Base-by-base conservation (phyloP, 2,329 filamentous ascomycete species). In the Cyphellophora europaea region DNA sequence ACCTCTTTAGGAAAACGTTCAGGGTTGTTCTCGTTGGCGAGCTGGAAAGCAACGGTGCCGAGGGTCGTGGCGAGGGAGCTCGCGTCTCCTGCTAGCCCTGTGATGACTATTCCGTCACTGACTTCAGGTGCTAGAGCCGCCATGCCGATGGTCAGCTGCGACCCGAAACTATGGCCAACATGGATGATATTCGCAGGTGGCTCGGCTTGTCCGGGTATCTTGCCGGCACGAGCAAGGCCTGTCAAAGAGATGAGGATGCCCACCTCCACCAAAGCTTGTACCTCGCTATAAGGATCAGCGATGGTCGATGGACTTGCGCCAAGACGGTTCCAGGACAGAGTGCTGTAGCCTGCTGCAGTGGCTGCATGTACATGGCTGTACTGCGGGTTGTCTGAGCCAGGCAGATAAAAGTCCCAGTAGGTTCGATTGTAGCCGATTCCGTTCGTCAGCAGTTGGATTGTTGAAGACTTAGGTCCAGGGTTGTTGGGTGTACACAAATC, bases 31-130 rank as follows among this genome's bases (percentile, higher is more conserved):
- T 30, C 29, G 27, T 37, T 38, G 2, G 62, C 53, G 25, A 71
- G 63, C 4, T 42, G 42, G 13, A 44, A 30, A 15, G 18, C 32
- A 4, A 33, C 28, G 23, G 32, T 37, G 19, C 39, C 40, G 35
- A 48, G 33, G 53, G 43, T 57, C 10, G 54, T 52, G 1, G 53
- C 30, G 8, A 66, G 36, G 51, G 67, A 79, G 11, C 57, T 50
- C 6, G 52, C 40, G 6, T 68, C 66, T 27, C 66, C 62, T 11
- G 66, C 65, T 35, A 54, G 62, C 5, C 57, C 61, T 2, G 61
- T 63, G 30, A 64, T 46, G 30, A 64, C 50, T 12, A 58, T 50
- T 11, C 52, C 61, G 43, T 63, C 59, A 27, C 52, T 55, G 6
- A 45, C 49, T 3, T 52, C 37, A 10, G 53, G 53, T 41, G 61